phyloP scores from a whole-genome alignment of 73 alveolate genomes.

The Paramecium pentaurelia region DNA sequence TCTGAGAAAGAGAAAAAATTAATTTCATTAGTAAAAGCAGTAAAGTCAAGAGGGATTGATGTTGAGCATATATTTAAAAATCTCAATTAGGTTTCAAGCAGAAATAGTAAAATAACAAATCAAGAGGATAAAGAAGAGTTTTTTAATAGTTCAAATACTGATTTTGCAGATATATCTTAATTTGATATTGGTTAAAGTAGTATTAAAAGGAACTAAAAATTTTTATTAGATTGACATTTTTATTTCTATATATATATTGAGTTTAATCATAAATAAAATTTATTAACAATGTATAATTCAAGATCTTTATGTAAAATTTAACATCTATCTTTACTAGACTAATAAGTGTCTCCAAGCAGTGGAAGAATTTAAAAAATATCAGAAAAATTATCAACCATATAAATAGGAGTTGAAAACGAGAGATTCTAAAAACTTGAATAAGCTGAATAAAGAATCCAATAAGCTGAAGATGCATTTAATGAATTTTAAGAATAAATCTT shows the following conservation, averaged over 20 bases:
- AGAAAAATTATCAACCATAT: constrained; percentile 46
- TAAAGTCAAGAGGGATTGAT: constrained; percentile 19
- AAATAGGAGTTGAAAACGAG: constrained; percentile 52
- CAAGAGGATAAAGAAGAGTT: background rate
- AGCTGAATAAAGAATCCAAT: constrained; percentile 65
- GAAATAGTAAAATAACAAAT: background rate
- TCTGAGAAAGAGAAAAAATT: constrained; percentile 11
- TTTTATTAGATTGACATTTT: background rate
- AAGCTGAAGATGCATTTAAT: constrained; percentile 64
- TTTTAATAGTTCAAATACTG: background rate
- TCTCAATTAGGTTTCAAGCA: background rate
- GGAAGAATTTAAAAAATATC: constrained; percentile 48
- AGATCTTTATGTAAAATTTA: background rate
- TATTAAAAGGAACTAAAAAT: background rate
- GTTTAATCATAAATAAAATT: background rate
- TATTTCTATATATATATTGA: background rate
- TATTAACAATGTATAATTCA: constrained; percentile 18
- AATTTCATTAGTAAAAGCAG: constrained; percentile 30
- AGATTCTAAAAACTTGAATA: constrained; percentile 60
- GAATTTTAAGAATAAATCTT: constrained; percentile 65
- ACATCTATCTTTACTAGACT: background rate
- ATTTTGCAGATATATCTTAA: background rate
- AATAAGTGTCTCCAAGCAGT: constrained; percentile 42
- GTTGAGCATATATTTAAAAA: background rate
- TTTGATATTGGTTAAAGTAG: background rate